Percentiles rank a stretch among this genome's conserved stretches.
These are phyloP conservation scores for Hygrocybe punicea DNA, from an alignment of 768 basidiomycete genomes.

Conservation along the genomic window DNA sequence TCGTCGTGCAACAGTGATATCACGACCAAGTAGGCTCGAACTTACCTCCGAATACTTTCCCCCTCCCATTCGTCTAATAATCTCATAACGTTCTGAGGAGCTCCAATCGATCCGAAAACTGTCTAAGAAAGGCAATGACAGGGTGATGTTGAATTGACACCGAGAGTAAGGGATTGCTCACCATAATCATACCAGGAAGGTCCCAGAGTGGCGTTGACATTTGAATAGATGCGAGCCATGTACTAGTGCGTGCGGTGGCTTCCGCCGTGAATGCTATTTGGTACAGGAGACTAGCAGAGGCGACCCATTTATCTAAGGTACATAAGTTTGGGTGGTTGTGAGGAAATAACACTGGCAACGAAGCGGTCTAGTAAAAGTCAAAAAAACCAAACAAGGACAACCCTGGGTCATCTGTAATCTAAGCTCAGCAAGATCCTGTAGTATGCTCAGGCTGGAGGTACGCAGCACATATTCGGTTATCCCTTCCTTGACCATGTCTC, in stretches of 20 bases:
- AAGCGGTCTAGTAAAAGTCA: no score
- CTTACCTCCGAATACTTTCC: conserved; percentile 65
- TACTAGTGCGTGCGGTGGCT: background rate
- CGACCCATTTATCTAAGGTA: background rate
- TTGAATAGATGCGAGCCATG: conserved; percentile 52
- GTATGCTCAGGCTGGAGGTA: no score
- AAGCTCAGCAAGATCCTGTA: no score
- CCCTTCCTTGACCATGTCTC: no score
- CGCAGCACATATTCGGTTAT: no score
- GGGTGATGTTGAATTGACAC: background rate
- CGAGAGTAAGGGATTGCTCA: conserved; percentile 24
- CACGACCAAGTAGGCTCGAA: background rate
- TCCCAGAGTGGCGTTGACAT: conserved; percentile 58
- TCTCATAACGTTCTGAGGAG: conserved; percentile 62
- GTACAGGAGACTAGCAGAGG: background rate
- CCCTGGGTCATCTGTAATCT: no score
- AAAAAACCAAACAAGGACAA: no score
- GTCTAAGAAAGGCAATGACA: conserved; percentile 32
- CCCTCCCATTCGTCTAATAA: conserved; percentile 59
- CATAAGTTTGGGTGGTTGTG: background rate
- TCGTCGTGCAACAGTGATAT: background rate
- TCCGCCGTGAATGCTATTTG: background rate
- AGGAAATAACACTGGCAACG: background rate
- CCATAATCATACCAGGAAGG: conserved; percentile 64
- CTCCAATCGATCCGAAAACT: conserved; percentile 64